phyloP scores from a whole-genome alignment of 2,329 filamentous ascomycete genomes.

The Chaetomiaceae sp. region DNA sequence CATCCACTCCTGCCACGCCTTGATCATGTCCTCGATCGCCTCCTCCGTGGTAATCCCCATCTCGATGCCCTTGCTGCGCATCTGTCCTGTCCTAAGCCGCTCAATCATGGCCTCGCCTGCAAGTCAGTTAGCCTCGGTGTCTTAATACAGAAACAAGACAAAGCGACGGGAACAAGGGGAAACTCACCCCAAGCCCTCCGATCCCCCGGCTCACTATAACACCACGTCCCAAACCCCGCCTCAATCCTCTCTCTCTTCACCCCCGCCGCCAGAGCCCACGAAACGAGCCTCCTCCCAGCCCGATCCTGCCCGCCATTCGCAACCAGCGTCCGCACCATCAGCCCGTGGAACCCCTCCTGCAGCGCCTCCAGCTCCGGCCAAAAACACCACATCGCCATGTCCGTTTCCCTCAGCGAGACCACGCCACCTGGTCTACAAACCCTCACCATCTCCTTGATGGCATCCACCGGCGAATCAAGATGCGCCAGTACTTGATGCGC shows the following conservation, averaged over 20 bases:
- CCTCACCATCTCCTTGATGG: slow-evolving; percentile 37
- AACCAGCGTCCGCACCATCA: neutral
- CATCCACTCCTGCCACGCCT: slow-evolving; percentile 14
- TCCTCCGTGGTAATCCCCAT: slow-evolving; percentile 9
- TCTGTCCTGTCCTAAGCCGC: neutral
- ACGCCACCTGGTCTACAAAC: slow-evolving; percentile 38
- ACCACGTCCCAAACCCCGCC: slow-evolving; percentile 15
- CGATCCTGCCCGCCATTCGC: slow-evolving; percentile 8
- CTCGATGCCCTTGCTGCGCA: slow-evolving; percentile 6
- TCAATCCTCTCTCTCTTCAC: slow-evolving; percentile 1
- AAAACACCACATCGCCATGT: slow-evolving; percentile 20
- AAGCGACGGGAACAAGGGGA: neutral
- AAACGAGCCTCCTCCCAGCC: slow-evolving; percentile 9
- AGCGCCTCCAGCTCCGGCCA: slow-evolving; percentile 12
- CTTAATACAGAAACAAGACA: neutral
- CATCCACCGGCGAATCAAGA: slow-evolving; percentile 35
- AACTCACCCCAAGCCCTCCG: slow-evolving; percentile 14
- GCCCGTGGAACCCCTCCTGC: neutral
- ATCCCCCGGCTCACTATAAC: slow-evolving; percentile 10
- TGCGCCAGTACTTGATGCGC: slow-evolving; percentile 28
- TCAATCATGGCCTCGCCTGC: slow-evolving; percentile 13
- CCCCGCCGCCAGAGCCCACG: slow-evolving; percentile 12
- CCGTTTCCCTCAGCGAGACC: slow-evolving; percentile 30
- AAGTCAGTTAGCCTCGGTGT: neutral
- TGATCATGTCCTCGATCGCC: slow-evolving; percentile 13